Percentiles rank a stretch among this genome's conserved stretches.
Evolutionary conservation across 2,329 filamentous ascomycete species (phyloP).

Genomic region (Arthroderma sp.): DNA sequence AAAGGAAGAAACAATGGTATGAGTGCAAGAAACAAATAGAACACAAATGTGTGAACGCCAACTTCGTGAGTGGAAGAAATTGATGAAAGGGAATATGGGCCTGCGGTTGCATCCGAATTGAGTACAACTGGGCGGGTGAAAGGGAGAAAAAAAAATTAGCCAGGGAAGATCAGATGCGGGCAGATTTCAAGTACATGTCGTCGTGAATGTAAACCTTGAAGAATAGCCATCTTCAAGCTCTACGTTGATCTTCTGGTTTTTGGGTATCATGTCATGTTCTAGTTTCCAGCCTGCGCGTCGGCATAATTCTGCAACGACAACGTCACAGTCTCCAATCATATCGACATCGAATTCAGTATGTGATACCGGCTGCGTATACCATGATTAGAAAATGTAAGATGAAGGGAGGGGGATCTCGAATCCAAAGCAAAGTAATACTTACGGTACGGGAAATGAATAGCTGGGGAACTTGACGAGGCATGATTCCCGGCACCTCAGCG

Average conservation of each 20-base stretch:
- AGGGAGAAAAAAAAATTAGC: no score
- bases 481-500: constrained; percentile 71
- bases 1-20: no score
- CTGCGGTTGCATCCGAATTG: no score
- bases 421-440: constrained; percentile 16
- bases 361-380: constrained; percentile 46
- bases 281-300: constrained; percentile 68
- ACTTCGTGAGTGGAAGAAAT: no score
- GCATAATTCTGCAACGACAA: constrained; percentile 77
- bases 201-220: constrained; percentile 32
- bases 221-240: constrained; percentile 34
- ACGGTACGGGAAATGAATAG: constrained; percentile 75
- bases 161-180: no score
- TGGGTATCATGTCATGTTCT: constrained; percentile 69
- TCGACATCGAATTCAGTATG: constrained; percentile 97
- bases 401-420: background rate
- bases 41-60: no score
- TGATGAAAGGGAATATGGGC: no score
- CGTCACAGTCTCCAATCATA: constrained; percentile 86
- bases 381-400: constrained; percentile 3
- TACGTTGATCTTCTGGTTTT: constrained; percentile 49
- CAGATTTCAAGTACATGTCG: constrained; percentile 12
- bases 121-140: no score
- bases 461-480: constrained; percentile 70
- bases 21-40: no score